Conservation (phyloP, 2,329 filamentous ascomycete genomes). For the Trichoderma sp. region DNA sequence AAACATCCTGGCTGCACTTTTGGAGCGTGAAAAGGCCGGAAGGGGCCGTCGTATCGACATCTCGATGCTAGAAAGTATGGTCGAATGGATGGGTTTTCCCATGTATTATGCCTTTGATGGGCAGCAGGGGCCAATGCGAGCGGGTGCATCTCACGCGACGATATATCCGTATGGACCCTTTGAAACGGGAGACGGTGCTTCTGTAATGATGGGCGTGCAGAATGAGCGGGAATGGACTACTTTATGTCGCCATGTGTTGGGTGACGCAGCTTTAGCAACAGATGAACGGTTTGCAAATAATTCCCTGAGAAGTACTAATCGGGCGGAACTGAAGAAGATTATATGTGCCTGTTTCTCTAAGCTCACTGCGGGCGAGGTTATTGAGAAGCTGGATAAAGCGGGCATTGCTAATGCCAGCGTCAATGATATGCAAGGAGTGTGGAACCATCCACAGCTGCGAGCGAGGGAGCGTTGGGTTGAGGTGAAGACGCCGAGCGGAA, state of each 20-base stretch:
- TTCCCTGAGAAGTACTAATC: slow-evolving; percentile 44
- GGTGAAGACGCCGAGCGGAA: slow-evolving; percentile 45
- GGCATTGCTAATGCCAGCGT: slow-evolving; percentile 54
- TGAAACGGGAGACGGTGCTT: slow-evolving; percentile 43
- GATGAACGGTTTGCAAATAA: slow-evolving; percentile 49
- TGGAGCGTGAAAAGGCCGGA: slow-evolving; percentile 48
- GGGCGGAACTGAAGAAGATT: slow-evolving; percentile 42
- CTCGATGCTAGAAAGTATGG: slow-evolving; percentile 57
- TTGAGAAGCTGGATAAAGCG: slow-evolving; percentile 43
- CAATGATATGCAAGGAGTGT: slow-evolving; percentile 53
- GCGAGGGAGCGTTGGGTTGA: slow-evolving; percentile 51
- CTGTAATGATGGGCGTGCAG: slow-evolving; percentile 56
- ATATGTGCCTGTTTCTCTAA: slow-evolving; percentile 43
- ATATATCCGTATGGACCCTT: slow-evolving; percentile 59
- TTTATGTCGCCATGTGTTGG: slow-evolving; percentile 47
- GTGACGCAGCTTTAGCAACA: slow-evolving; percentile 38
- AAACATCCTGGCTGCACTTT: slow-evolving; percentile 48
- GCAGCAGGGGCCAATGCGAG: slow-evolving; percentile 40
- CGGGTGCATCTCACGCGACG: slow-evolving; percentile 51
- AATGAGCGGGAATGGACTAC: slow-evolving; percentile 55
- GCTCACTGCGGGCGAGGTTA: slow-evolving; percentile 40
- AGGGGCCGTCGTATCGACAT: slow-evolving; percentile 50
- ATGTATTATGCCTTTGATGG: slow-evolving; percentile 51
- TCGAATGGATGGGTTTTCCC: slow-evolving; percentile 58
- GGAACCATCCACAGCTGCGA: slow-evolving; percentile 51